Evolutionary conservation across 768 basidiomycete species (phyloP).

Genomic region (Scleroderma bovista): DNA sequence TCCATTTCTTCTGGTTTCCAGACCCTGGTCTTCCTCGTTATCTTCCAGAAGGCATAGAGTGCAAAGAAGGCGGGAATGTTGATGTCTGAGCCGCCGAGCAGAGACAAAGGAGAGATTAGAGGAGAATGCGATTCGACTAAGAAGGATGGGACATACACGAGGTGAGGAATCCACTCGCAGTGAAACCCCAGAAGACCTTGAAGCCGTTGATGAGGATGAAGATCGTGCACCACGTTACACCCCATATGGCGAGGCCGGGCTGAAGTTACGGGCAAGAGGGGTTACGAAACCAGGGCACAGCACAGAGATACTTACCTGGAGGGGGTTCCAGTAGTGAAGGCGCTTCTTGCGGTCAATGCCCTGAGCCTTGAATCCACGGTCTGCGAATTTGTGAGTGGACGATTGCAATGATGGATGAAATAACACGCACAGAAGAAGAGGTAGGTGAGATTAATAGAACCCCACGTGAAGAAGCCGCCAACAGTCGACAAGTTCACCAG

Average conservation of each 20-base stretch:
- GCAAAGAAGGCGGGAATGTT: slow-evolving; percentile 17
- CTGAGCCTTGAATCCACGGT: slow-evolving; percentile 64
- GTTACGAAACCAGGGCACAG: not conserved
- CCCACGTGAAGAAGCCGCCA: slow-evolving; percentile 66
- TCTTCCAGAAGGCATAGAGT: slow-evolving; percentile 20
- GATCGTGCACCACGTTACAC: slow-evolving; percentile 53
- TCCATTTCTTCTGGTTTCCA: slow-evolving; percentile 68
- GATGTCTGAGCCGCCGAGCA: slow-evolving; percentile 25
- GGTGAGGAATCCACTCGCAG: slow-evolving; percentile 46
- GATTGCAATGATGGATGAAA: not conserved
- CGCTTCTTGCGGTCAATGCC: slow-evolving; percentile 51
- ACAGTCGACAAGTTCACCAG: slow-evolving; percentile 65
- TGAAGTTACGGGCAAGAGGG: not conserved
- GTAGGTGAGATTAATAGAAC: slow-evolving; percentile 65
- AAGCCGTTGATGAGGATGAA: slow-evolving; percentile 57
- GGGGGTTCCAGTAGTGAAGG: slow-evolving; percentile 54
- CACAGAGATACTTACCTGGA: slow-evolving; percentile 32
- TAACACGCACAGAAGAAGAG: slow-evolving; percentile 55
- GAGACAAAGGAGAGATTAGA: not conserved
- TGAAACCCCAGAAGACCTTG: slow-evolving; percentile 58
- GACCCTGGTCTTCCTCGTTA: slow-evolving; percentile 13
- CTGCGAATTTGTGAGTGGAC: slow-evolving; percentile 25
- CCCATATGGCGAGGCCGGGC: slow-evolving; percentile 68
- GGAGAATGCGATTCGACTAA: not conserved
- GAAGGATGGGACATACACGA: slow-evolving; percentile 31